These are phyloP conservation scores for Bipolaris oryzae DNA, from an alignment of 2,329 filamentous ascomycete genomes.

Conservation along the genomic window DNA sequence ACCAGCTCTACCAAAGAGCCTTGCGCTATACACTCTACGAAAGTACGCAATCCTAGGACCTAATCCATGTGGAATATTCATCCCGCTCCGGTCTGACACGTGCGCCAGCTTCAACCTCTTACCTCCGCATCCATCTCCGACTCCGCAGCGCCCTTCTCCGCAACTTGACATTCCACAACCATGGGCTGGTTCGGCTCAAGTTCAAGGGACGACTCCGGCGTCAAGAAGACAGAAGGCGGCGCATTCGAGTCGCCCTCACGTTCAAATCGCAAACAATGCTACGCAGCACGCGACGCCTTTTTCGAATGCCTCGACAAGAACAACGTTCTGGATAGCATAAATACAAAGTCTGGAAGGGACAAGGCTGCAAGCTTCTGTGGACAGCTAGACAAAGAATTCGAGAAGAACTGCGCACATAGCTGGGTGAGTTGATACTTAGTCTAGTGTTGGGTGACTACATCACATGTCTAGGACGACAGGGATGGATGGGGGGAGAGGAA, in stretches of 20 bases:
- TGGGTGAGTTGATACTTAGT: constrained; percentile 69
- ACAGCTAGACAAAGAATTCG: constrained; percentile 69
- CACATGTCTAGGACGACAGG: not conserved
- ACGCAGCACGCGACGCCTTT: constrained; percentile 86
- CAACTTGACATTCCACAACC: constrained; percentile 26
- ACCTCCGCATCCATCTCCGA: constrained; percentile 1
- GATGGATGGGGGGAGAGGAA: not conserved
- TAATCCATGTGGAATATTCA: too few species aligned
- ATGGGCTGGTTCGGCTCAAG: constrained; percentile 61
- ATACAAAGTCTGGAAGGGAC: constrained; percentile 59
- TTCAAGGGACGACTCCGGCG: constrained; percentile 43
- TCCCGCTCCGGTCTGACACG: constrained; percentile 1
- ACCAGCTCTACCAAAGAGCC: not conserved
- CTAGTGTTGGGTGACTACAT: not conserved
- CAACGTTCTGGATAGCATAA: constrained; percentile 77
- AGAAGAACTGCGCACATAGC: constrained; percentile 82
- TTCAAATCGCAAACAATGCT: constrained; percentile 80
- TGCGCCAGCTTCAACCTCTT: constrained; percentile 12
- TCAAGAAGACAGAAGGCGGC: constrained; percentile 55
- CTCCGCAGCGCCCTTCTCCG: constrained; percentile 10
- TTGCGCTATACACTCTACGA: not conserved
- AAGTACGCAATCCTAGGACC: not conserved
- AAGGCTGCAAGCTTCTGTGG: constrained; percentile 61
- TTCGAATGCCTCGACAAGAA: constrained; percentile 85
- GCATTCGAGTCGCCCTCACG: constrained; percentile 81